Evolutionary conservation across 169 alveolate species (phyloP), one percentile per base, ranked within the genome.

Genomic region (Plasmodium coatneyi): DNA sequence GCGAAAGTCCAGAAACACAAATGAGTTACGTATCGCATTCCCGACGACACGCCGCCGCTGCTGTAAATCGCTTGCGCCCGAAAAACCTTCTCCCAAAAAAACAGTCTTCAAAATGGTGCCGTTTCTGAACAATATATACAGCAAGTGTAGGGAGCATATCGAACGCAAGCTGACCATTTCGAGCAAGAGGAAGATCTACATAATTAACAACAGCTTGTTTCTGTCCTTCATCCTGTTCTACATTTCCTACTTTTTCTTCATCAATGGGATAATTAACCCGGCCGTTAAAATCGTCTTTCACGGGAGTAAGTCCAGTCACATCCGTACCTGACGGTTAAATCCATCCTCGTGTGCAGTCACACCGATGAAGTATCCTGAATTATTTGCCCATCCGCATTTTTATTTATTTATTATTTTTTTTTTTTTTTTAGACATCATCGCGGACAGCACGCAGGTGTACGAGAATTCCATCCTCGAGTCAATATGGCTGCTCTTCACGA

Each of bases 231-330:
- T 78, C 41, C 81, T 87, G 19, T 87, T 87, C 71, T 87, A 87
- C 71, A 60, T 80, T 14, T 87, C 93, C 9, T 87, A 87, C 71
- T 87, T 36, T 79, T 87, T 78, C 46, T 87, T 87, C 46, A 30
- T 87, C 86, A 87, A 87, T 87, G 93, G 93, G 25, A 39, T 87
- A 9, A 56, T 87, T 9, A 78, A 87, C 56, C 93, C 93, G 1
- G 93, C 93, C 10, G 93, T 87, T 3, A 87, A 66, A 52, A 78
- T 87, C 9, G 80, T 87, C n/a, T 87, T 87, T 80, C 90, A 78
- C 81, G 93, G 93, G 56, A 79, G 93, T 87, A 79, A 79, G 93
- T 16, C 52, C 22, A 49, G 60, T 9, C 3, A 16, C 25, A 0
- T 49, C 0, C 60, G 9, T 1, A 2, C 22, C 14, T 49, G 25